phyloP scores from a whole-genome alignment of 495 filamentous ascomycete species.

The Hypoxylon fuscum region DNA sequence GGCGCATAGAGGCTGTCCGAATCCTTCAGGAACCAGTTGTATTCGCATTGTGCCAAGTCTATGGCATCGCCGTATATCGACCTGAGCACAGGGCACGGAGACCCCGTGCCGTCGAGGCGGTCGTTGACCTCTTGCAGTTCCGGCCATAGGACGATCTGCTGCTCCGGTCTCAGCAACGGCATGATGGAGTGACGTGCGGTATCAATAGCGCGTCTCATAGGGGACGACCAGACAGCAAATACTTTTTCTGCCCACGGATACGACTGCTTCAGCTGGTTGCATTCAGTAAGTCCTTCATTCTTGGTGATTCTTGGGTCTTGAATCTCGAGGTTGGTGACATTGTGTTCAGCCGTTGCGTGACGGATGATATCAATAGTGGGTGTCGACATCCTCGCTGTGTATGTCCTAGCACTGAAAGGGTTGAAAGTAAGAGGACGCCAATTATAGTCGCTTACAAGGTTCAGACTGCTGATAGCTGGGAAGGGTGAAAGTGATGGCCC shows the following conservation, averaged over 20 bases:
- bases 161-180: slow-evolving; percentile 26
- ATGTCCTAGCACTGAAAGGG: too few species aligned
- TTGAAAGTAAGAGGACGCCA: too few species aligned
- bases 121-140: slow-evolving; percentile 64
- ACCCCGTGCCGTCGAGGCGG: slow-evolving; percentile 76
- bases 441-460: too few species aligned
- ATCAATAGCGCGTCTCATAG: slow-evolving; percentile 75
- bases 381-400: slow-evolving; percentile 34
- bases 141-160: slow-evolving; percentile 18
- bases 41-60: slow-evolving; percentile 60
- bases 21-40: slow-evolving; percentile 71
- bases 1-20: slow-evolving; percentile 63
- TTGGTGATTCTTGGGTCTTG: slow-evolving; percentile 73
- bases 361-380: slow-evolving; percentile 55
- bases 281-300: slow-evolving; percentile 72
- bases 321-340: slow-evolving; percentile 65
- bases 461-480: too few species aligned
- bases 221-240: slow-evolving; percentile 72
- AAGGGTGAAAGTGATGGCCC: too few species aligned
- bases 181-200: slow-evolving; percentile 71
- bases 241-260: slow-evolving; percentile 67
- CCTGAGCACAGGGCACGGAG: slow-evolving; percentile 53
- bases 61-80: slow-evolving; percentile 42
- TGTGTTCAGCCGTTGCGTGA: slow-evolving; percentile 70
- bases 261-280: slow-evolving; percentile 55